Base-by-base conservation (phyloP, 1,284 basidiomycete genomes). In the Sporisorium exsertum region DNA sequence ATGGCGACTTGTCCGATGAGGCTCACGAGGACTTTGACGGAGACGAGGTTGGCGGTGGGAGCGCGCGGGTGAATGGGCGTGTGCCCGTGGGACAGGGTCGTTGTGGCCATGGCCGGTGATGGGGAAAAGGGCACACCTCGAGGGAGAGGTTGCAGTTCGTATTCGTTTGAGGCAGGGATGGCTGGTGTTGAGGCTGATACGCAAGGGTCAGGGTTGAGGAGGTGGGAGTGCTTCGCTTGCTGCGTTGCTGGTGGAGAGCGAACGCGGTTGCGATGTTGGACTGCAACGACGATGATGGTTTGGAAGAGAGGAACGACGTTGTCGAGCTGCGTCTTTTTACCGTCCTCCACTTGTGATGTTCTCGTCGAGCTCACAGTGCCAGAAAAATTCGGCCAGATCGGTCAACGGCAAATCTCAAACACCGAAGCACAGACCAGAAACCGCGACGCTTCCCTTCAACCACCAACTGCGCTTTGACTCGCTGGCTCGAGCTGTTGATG, bases 11-110 rank as follows among this genome's bases (percentile, higher is more conserved):
- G 97, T 0, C 95, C 96, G 72, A 96, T 89, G 78, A 99, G 93
- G 78, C 94, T 97, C 7, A 92, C 90, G 49, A 99, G 89, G 20
- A 99, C 97, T 85, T 95, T 95, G 86, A 94, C 95, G 22, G 95
- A 97, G 15, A 99, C 94, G 29, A 99, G 89, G 81, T 94, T 97
- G 1, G 96, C 95, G 0, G 97, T 99, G 6, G 97, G 97, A 47
- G 95, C 90, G 84, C 96, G 96, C 2, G 92, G 90, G 83, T 94
- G 90, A 77, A 99, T 77, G 10, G 74, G 74, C 29, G 69, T 62
- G 24, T 74, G 66, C 0, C 45, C 92, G 52, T 66, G 60, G 2
- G 32, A 1, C 45, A 15, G 29, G 22, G 62, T 61, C 49, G 24
- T 54, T 58, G 51, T 43, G 33, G 56, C 22, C 56, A 58, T 58